These are phyloP conservation scores for Termitomyces sp. DNA, from an alignment of 768 basidiomycete genomes.

Conservation along the genomic window DNA sequence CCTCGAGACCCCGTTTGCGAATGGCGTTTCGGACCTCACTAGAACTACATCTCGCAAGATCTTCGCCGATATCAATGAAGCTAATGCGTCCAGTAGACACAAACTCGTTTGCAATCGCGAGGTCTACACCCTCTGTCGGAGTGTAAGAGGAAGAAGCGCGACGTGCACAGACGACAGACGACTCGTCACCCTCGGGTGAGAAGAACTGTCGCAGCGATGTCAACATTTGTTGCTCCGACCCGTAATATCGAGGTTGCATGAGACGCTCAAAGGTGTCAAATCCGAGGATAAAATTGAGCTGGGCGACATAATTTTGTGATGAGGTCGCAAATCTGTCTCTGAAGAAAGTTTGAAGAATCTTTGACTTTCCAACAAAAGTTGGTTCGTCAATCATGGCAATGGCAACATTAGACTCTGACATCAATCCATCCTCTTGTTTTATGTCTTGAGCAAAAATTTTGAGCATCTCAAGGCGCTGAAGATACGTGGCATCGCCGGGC, in stretches of 20 bases:
- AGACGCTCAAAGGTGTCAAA: conserved; percentile 83
- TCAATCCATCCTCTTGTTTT: conserved; percentile 4
- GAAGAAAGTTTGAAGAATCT: conserved; percentile 47
- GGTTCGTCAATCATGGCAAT: conserved; percentile 84
- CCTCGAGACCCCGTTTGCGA: conserved; percentile 16
- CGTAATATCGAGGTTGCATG: conserved; percentile 71
- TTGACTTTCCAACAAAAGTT: conserved; percentile 81
- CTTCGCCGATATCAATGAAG: conserved; percentile 56
- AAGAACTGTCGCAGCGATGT: conserved; percentile 53
- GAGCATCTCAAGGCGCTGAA: conserved; percentile 90
- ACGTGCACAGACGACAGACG: conserved; percentile 53
- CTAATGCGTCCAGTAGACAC: conserved; percentile 43
- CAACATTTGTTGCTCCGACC: conserved; percentile 47
- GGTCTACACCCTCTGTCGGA: conserved; percentile 6
- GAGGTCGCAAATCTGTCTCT: conserved; percentile 23
- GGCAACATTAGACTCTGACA: conserved; percentile 45
- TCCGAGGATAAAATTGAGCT: conserved; percentile 72
- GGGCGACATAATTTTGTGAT: conserved; percentile 19
- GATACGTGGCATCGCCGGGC: conserved; percentile 62
- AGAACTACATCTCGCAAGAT: conserved; percentile 59
- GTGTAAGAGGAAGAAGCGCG: conserved; percentile 22
- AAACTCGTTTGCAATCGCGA: conserved; percentile 40
- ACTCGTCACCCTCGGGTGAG: conserved; percentile 43
- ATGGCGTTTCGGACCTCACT: conserved; percentile 55
- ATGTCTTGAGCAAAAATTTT: conserved; percentile 51